Evolutionary conservation across 495 filamentous ascomycete species (phyloP), one percentile per base, ranked within the genome.

Genomic region (Aspergillus funiculosus): DNA sequence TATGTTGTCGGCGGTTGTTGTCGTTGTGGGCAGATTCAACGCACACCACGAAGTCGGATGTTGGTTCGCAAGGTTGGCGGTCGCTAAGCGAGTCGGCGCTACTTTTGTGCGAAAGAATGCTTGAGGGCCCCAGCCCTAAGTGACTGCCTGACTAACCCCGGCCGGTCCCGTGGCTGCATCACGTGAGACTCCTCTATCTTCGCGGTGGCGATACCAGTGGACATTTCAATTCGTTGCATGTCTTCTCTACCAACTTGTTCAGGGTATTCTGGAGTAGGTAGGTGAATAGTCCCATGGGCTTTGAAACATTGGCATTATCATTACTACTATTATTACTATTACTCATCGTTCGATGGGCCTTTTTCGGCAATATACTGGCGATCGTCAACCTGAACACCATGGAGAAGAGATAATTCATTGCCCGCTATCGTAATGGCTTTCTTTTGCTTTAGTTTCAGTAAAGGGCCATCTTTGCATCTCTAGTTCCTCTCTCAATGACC

Each of bases 1-100:
- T 61, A 61, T 64, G 64, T 72, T 70, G 68, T 70, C 66, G 68
- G 66, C 66, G 66, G 65, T 71, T 68, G 67, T 72, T 69, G 69
- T 71, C 67, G 69, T 68, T 61, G 65, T 61, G 62, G 58, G 66
- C 59, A 66, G 59, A 59, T 68, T 56, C 60, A 61, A 69, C 64
- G 65, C 65, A 63, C 68, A 70, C 68, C 63, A 67, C 64, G 59
- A 67, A 63, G 61, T 71, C 61, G 62, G 62, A 64, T 67, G 64
- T 43, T n/a, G 42, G 63, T 61, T 64, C 62, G 57, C 56, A 63
- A 51, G 52, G 50, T 58, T 34, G 50, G 37, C 54, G 50, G 50
- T 60, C 54, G 60, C 57, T 71, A 66, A 67, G 67, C 67, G 63
- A 70, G 57, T 56, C 43, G 50, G 50, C 50, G 50, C 53, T 62